These are phyloP conservation scores for Suillus plorans DNA, from an alignment of 768 basidiomycete species.

Conservation along the genomic window DNA sequence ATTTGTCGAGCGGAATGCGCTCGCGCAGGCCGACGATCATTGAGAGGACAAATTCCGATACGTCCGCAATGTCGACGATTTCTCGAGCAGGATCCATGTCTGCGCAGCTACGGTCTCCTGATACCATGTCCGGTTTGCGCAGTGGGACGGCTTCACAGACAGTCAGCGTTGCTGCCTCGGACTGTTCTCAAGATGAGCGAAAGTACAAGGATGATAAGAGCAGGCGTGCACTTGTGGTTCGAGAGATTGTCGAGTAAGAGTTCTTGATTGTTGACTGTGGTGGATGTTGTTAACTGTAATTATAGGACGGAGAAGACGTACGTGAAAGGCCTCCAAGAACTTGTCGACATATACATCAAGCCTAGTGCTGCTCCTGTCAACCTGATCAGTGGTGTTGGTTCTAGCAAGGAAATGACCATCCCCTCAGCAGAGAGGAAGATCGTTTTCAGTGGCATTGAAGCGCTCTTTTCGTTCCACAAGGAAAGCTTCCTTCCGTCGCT, in stretches of 20 bases:
- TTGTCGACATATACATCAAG: conserved; percentile 93
- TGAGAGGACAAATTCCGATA: conserved; percentile 38
- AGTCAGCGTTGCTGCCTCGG: conserved; percentile 69
- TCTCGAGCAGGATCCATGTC: conserved; percentile 49
- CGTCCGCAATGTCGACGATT: conserved; percentile 47
- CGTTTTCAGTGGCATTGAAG: conserved; percentile 89
- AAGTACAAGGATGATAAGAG: conserved; percentile 90
- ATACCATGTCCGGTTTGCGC: conserved; percentile 60
- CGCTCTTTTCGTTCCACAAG: conserved; percentile 88
- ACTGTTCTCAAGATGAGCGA: conserved; percentile 76
- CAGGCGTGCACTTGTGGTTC: conserved; percentile 80
- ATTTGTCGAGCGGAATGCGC: conserved; percentile 37
- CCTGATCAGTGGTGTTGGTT: conserved; percentile 66
- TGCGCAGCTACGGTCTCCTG: conserved; percentile 62
- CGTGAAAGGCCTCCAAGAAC: conserved; percentile 89
- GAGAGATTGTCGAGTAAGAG: conserved; percentile 89
- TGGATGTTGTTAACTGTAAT: conserved; percentile 16
- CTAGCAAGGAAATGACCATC: conserved; percentile 80
- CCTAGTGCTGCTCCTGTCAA: conserved; percentile 74
- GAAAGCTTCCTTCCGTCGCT: conserved; percentile 91
- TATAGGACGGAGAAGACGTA: conserved; percentile 91
- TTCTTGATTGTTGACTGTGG: conserved; percentile 7
- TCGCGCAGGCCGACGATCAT: conserved; percentile 67
- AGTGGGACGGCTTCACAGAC: conserved; percentile 64
- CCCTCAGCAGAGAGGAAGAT: conserved; percentile 85